phyloP scores from a whole-genome alignment of 2,329 filamentous ascomycete species.

The Paracoccidioides lutzii region DNA sequence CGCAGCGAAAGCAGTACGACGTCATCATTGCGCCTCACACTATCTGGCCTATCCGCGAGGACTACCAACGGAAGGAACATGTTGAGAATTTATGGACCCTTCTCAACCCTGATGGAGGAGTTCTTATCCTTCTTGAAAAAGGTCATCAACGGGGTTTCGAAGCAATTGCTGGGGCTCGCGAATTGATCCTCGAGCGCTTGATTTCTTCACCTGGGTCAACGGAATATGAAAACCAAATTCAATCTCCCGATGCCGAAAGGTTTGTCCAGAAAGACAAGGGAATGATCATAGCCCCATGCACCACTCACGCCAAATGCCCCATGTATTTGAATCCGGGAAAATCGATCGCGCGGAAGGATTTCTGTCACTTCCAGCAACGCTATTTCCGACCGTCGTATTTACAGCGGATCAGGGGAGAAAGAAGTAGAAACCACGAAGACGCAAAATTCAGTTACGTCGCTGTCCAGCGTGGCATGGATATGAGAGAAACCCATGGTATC shows the following conservation, averaged over 20 bases:
- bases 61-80: slow-evolving; percentile 62
- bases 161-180: slow-evolving; percentile 70
- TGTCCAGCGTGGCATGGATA: slow-evolving; percentile 61
- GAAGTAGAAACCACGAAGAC: slow-evolving; percentile 72
- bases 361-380: slow-evolving; percentile 80
- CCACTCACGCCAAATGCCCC: slow-evolving; percentile 75
- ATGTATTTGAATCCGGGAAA: slow-evolving; percentile 69
- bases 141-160: slow-evolving; percentile 87
- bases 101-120: slow-evolving; percentile 68
- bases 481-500: slow-evolving; percentile 32
- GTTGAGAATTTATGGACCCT: slow-evolving; percentile 84
- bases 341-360: slow-evolving; percentile 66
- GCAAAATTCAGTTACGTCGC: slow-evolving; percentile 82
- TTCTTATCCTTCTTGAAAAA: slow-evolving; percentile 81
- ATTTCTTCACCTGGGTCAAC: slow-evolving; percentile 48
- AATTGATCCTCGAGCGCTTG: slow-evolving; percentile 62
- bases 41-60: slow-evolving; percentile 62
- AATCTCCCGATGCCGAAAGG: slow-evolving; percentile 17
- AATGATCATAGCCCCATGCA: slow-evolving; percentile 59
- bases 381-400: slow-evolving; percentile 75
- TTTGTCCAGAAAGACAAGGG: slow-evolving; percentile 40
- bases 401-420: slow-evolving; percentile 56
- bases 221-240: slow-evolving; percentile 26
- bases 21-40: slow-evolving; percentile 80
- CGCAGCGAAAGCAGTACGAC: slow-evolving; percentile 67